phyloP scores from a whole-genome alignment of 345 rosid genomes.

The Dipteronia dyeriana region DNA sequence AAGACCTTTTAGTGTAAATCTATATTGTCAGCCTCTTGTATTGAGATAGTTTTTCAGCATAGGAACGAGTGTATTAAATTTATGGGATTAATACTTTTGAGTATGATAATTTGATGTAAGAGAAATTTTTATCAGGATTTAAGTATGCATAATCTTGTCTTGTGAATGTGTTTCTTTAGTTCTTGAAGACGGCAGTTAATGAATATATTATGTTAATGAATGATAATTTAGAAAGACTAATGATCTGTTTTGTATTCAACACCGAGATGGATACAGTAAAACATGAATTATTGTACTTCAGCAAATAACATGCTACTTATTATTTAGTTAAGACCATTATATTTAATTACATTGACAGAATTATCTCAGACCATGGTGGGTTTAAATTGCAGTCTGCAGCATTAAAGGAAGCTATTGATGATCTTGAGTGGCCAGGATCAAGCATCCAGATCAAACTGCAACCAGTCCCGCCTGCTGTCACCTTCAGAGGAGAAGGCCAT shows the following conservation, averaged over 20 bases:
- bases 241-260: neutral
- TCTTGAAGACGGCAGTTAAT: neutral
- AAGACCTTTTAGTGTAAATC: neutral
- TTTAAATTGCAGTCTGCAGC: constrained; percentile 66
- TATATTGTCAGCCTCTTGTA: no score
- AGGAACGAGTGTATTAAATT: neutral
- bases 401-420: constrained; percentile 92
- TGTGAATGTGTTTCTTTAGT: neutral
- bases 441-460: constrained; percentile 68
- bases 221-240: neutral
- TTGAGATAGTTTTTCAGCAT: neutral
- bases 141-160: neutral
- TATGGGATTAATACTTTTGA: neutral
- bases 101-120: neutral
- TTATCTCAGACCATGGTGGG: constrained; percentile 11
- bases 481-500: constrained; percentile 85
- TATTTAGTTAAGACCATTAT: constrained; percentile 7
- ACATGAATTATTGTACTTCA: neutral
- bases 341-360: neutral
- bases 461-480: constrained; percentile 71
- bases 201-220: neutral
- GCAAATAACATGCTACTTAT: neutral
- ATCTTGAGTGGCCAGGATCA: constrained; percentile 96
- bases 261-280: neutral
- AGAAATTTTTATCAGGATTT: neutral